Base-by-base conservation (phyloP, 176 grass and related monocot genomes). In the Typha latifolia region DNA sequence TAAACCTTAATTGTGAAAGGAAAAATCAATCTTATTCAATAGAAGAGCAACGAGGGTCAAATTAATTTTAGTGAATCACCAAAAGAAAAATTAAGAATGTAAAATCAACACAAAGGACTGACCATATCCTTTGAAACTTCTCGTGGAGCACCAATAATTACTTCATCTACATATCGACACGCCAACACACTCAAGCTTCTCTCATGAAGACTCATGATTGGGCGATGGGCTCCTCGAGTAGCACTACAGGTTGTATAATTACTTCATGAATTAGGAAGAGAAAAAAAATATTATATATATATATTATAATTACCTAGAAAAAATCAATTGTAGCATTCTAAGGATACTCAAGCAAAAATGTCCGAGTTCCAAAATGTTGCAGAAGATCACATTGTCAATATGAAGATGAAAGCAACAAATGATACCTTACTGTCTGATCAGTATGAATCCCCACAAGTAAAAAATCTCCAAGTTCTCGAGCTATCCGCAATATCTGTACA, bases 41-140 rank as follows among this genome's bases (percentile, higher is more conserved):
- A 22, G 4, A 16, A 19, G 20, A 21, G 16, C 15, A 19, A 9
- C 16, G 3, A 22, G 0, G 5, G 7, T 59, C 53, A 19, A 59
- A 59, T 3, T 9, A 59, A 11, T 43, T 43, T 43, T 43, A 59
- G 20, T 19, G 5, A 59, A 59, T 22, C n/a, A 75, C 32, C 51
- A 19, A 47, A 68, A 16, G 62, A 19, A 8, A 72, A 22, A 23
- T 66, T 12, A 14, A 26, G 49, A 64, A 23, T 49, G 14, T 14
- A 62, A 70, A 32, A 64, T 48, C 14, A 12, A 47, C 29, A 49
- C 29, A 63, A 69, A 63, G 32, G 74, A 61, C 85, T 56, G 50
- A 97, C 93, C 93, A 87, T 97, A 74, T 92, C 88, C 87, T 86
- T 97, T 50, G 88, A 97, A 80, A 92, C 70, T 3, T 97, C 82